These are phyloP conservation scores for Euphrasia arctica DNA, from an alignment of 305 asterid species.

Conservation along the genomic window DNA sequence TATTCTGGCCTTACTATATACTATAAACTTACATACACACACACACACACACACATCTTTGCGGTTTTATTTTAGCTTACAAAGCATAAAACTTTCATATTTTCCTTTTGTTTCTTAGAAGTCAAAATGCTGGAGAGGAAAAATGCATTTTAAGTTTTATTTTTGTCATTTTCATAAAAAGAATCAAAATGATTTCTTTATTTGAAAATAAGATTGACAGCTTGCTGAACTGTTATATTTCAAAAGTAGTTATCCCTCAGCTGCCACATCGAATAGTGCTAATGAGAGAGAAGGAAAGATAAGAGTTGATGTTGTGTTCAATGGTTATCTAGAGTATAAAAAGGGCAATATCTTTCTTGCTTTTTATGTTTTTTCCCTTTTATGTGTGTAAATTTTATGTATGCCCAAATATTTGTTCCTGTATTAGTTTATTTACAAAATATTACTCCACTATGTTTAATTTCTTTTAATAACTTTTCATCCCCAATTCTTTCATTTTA, in stretches of 20 bases:
- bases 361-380: not conserved
- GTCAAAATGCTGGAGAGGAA: not conserved
- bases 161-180: not conserved
- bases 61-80: not conserved
- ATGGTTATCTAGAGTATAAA: not conserved
- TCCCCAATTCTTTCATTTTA: not conserved
- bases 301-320: not conserved
- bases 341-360: not conserved
- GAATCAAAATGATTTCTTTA: not conserved
- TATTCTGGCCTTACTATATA: too few relatives aligned
- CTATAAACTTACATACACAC: too few relatives aligned
- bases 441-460: not conserved
- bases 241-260: not conserved
- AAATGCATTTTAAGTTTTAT: not conserved
- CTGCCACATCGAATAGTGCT: not conserved
- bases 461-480: not conserved
- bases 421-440: not conserved
- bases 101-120: not conserved
- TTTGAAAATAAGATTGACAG: not conserved
- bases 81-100: not conserved
- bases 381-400: not conserved
- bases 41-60: not conserved
- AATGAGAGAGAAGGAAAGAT: not conserved
- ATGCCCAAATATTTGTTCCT: not conserved
- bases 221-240: not conserved